Conservation (phyloP, 225 moss, liverwort and hornwort species). For the Pseudoscleropodium purum region DNA sequence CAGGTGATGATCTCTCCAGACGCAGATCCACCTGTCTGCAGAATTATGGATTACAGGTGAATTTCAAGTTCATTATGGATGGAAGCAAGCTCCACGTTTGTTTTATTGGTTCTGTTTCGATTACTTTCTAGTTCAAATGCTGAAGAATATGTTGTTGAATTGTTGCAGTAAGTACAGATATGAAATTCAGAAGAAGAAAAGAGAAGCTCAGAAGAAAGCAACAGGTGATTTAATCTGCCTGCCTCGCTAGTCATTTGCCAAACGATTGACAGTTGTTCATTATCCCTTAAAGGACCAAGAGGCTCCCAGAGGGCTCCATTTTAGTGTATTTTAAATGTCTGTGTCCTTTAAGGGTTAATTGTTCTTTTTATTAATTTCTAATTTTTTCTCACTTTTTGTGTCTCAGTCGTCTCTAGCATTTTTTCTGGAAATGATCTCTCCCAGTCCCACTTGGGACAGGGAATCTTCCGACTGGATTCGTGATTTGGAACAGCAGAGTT, state of each 20-base stretch:
- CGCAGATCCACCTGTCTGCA: conserved; percentile 97
- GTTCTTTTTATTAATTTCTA: background rate
- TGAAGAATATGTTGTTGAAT: background rate
- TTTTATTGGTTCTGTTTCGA: background rate
- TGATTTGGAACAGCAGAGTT: background rate
- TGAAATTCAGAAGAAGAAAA: conserved; percentile 91
- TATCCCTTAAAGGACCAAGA: background rate
- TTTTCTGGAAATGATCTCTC: background rate
- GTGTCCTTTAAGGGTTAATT: background rate
- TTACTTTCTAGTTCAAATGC: background rate
- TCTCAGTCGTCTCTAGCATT: background rate
- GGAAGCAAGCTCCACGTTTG: background rate
- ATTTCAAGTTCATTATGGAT: background rate
- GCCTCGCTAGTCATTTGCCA: background rate
- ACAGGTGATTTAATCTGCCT: conserved; percentile 38
- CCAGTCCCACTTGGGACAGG: background rate
- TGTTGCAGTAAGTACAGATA: conserved; percentile 87
- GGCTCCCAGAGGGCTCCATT: background rate
- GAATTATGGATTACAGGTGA: conserved; percentile 98
- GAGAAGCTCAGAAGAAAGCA: conserved; percentile 96
- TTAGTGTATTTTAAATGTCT: background rate
- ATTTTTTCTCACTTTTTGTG: background rate
- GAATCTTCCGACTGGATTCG: background rate
- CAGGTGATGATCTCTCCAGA: conserved; percentile 99
- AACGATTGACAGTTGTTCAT: background rate